Evolutionary conservation across 805 yeast genomes (phyloP).

Genomic region (Ogataea corticis): DNA sequence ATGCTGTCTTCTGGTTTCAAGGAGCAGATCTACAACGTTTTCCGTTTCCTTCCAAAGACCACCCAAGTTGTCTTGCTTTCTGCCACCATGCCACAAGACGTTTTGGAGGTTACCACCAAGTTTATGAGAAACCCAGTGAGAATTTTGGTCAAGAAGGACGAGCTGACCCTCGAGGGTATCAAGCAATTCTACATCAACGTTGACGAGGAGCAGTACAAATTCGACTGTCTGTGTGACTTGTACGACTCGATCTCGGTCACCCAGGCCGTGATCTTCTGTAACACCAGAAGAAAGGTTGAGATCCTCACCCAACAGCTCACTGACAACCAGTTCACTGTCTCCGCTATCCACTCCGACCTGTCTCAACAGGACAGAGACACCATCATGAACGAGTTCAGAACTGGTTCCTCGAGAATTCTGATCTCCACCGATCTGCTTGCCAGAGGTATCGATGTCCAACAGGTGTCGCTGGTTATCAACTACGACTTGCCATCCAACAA

Average conservation of each 20-base stretch:
- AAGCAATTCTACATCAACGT: slow-evolving; percentile 89
- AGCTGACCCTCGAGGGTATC: slow-evolving; percentile 90
- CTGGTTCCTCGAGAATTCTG: slow-evolving; percentile 88
- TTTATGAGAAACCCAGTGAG: slow-evolving; percentile 93
- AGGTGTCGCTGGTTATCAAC: slow-evolving; percentile 92
- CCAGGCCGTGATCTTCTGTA: slow-evolving; percentile 97
- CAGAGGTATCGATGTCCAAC: slow-evolving; percentile 98
- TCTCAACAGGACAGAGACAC: slow-evolving; percentile 91
- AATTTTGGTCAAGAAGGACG: slow-evolving; percentile 92
- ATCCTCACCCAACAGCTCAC: slow-evolving; percentile 81
- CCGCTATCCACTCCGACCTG: slow-evolving; percentile 97
- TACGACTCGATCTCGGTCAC: slow-evolving; percentile 95
- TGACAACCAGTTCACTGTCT: slow-evolving; percentile 83
- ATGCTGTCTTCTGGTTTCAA: slow-evolving; percentile 90
- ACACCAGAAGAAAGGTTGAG: slow-evolving; percentile 93
- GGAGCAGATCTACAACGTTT: slow-evolving; percentile 92
- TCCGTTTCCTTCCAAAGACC: slow-evolving; percentile 76
- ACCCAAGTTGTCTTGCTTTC: slow-evolving; percentile 93
- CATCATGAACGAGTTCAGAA: slow-evolving; percentile 94
- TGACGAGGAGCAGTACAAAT: slow-evolving; percentile 91
- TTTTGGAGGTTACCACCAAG: slow-evolving; percentile 85
- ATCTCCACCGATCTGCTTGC: slow-evolving; percentile 98
- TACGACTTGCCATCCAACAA: slow-evolving; percentile 91
- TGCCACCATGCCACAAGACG: slow-evolving; percentile 92
- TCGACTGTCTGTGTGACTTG: slow-evolving; percentile 90